Conservation (phyloP, 78 protist species). For the slime mould (Dictyostelium discoideum) region DNA sequence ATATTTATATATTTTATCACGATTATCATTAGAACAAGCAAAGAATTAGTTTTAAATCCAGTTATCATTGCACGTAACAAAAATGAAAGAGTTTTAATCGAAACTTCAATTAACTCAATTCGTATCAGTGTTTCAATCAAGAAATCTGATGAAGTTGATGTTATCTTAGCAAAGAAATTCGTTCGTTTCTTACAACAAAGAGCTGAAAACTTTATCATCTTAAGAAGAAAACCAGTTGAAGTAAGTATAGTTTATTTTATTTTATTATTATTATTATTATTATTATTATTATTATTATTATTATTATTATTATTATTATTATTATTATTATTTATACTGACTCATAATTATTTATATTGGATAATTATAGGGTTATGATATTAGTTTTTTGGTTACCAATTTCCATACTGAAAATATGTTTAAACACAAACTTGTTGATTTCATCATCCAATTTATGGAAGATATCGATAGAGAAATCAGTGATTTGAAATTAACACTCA, state of each 20-base stretch:
- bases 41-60: slow-evolving; percentile 95
- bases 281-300: neutral
- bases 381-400: slow-evolving; percentile 98
- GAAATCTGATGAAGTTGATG: slow-evolving; percentile 96
- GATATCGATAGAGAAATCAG: slow-evolving; percentile 97
- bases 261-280: neutral
- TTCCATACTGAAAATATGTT: slow-evolving; percentile 96
- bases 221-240: slow-evolving; percentile 95
- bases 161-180: slow-evolving; percentile 92
- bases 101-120: slow-evolving; percentile 97
- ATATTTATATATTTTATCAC: no score
- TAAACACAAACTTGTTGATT: slow-evolving; percentile 98
- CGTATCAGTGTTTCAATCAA: slow-evolving; percentile 96
- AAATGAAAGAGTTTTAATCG: slow-evolving; percentile 94
- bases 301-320: no score
- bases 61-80: slow-evolving; percentile 93
- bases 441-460: slow-evolving; percentile 97
- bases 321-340: neutral
- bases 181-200: slow-evolving; percentile 96
- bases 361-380: slow-evolving; percentile 95
- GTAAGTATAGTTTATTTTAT: slow-evolving; percentile 12
- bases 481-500: slow-evolving; percentile 93
- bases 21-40: slow-evolving; percentile 22
- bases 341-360: no score
- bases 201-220: slow-evolving; percentile 97